Conservation (phyloP, 768 basidiomycete species). For the Podaxis sp. region DNA sequence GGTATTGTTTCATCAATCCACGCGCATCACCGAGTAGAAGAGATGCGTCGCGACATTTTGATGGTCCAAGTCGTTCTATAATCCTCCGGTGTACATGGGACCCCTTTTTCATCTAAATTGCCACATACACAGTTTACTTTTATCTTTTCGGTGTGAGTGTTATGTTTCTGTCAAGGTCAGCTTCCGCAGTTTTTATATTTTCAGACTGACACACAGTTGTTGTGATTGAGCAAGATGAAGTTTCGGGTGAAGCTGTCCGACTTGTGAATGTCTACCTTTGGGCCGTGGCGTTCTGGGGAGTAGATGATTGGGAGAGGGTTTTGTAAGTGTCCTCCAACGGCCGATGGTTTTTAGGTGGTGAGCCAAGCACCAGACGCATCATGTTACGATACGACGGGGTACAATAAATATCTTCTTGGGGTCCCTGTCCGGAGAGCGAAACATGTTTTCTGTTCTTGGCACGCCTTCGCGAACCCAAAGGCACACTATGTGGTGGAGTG, state of each 20-base stretch:
- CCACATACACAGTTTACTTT: background rate
- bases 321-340: background rate
- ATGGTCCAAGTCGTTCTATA: background rate
- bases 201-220: background rate
- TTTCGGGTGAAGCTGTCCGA: background rate
- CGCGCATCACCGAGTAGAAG: background rate
- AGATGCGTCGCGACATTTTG: background rate
- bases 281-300: background rate
- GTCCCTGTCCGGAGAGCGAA: background rate
- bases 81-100: constrained; percentile 1
- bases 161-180: background rate
- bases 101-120: background rate
- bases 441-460: background rate
- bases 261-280: background rate
- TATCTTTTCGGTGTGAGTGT: background rate
- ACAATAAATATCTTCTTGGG: background rate
- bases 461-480: background rate
- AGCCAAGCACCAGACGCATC: background rate
- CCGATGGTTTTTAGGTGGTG: background rate
- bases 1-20: background rate
- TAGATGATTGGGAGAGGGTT: background rate
- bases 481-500: background rate
- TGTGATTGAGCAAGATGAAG: background rate
- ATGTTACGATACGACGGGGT: background rate
- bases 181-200: background rate